These are phyloP conservation scores for Penicillium cataractarum DNA, from an alignment of 495 filamentous ascomycete genomes.

Conservation along the genomic window DNA sequence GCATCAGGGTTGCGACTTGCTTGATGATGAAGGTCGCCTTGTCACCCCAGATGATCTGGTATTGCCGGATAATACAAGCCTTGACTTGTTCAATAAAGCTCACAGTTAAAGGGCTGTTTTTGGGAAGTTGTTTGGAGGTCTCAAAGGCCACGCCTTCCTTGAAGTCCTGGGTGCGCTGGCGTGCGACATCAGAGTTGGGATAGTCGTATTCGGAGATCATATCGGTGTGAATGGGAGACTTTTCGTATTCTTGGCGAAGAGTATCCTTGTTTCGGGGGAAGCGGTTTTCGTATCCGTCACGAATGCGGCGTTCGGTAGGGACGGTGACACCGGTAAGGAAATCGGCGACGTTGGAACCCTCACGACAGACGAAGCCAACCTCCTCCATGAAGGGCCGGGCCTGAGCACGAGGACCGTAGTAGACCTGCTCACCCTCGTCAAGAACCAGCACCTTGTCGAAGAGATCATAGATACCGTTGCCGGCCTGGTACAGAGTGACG, in stretches of 20 bases:
- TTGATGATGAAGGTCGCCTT: conserved; percentile 64
- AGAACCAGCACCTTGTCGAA: conserved; percentile 73
- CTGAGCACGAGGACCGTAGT: conserved; percentile 58
- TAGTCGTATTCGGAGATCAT: conserved; percentile 56
- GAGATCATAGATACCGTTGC: conserved; percentile 63
- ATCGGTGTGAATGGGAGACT: conserved; percentile 34
- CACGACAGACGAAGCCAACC: conserved; percentile 65
- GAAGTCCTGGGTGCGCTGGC: conserved; percentile 51
- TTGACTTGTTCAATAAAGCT: conserved; percentile 61
- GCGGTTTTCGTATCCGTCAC: conserved; percentile 51
- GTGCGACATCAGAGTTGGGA: conserved; percentile 47
- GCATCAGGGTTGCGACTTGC: conserved; percentile 48
- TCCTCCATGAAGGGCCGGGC: conserved; percentile 70
- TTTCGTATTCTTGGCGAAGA: conserved; percentile 44
- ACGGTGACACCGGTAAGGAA: conserved; percentile 74
- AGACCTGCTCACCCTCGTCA: conserved; percentile 65
- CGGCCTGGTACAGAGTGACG: conserved; percentile 63
- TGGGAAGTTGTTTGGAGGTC: conserved; percentile 41
- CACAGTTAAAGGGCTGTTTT: conserved; percentile 58
- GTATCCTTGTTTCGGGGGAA: conserved; percentile 52
- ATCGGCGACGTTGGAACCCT: conserved; percentile 71
- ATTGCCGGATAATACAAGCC: conserved; percentile 56
- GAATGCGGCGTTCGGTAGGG: conserved; percentile 63
- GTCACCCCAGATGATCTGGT: conserved; percentile 63
- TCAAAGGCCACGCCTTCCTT: conserved; percentile 49